Percentiles rank a stretch among this genome's conserved stretches.
These are phyloP conservation scores for Fagopyrum tataricum DNA, from an alignment of 148 eudicot genomes.

Conservation along the genomic window DNA sequence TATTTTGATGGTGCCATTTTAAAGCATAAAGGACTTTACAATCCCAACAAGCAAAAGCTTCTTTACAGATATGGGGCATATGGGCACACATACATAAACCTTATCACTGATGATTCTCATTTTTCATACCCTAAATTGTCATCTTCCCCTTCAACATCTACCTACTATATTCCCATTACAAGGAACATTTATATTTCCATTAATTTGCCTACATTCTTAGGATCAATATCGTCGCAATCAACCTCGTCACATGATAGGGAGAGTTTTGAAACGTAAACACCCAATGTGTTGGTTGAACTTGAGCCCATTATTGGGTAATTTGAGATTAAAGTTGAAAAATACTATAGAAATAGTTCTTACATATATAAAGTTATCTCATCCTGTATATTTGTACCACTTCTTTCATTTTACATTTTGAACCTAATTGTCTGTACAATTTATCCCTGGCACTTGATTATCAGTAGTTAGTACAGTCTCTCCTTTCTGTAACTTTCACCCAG, in stretches of 20 bases:
- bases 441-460: not conserved
- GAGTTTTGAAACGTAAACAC: too few species aligned
- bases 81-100: not conserved
- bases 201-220: not conserved
- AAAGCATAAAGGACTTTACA: not conserved
- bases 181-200: not conserved
- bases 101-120: constrained; percentile 4
- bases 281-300: too few species aligned
- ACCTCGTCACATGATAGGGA: too few species aligned
- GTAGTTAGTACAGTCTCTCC: not conserved
- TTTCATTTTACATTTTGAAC: not conserved
- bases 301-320: not conserved
- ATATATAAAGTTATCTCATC: not conserved
- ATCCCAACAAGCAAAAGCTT: constrained; percentile 3
- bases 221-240: too few species aligned
- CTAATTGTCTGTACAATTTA: not conserved
- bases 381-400: not conserved
- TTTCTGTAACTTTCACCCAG: not conserved
- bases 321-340: not conserved
- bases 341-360: not conserved
- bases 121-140: not conserved
- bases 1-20: not conserved
- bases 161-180: not conserved
- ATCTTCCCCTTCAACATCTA: not conserved
- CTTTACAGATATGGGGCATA: constrained; percentile 6